A percentile compares a stretch with the other conserved stretches of the same genome.
Conservation (phyloP, 129 eudicot genomes). For the Chrysanthemum lavandulifolium region DNA sequence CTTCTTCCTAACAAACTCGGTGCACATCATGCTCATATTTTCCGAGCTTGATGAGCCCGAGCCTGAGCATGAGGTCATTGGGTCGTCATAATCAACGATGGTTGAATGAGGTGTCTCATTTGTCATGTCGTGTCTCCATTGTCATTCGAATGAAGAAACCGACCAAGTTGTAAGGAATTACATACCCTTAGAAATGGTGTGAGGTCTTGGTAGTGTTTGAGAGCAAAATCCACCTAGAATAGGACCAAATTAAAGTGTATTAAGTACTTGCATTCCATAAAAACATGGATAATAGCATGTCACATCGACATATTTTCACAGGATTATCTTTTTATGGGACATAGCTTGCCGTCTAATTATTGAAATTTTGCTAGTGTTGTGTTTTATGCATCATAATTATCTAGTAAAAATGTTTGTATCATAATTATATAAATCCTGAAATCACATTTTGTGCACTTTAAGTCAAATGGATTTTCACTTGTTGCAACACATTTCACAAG, state of each 20-base stretch:
- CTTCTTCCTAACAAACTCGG: slow-evolving; percentile 74
- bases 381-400: too few species aligned
- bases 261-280: neutral
- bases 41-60: slow-evolving; percentile 80
- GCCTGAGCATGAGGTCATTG: slow-evolving; percentile 61
- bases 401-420: too few species aligned
- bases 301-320: too few species aligned
- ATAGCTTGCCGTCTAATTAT: too few species aligned
- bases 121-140: slow-evolving; percentile 61
- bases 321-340: too few species aligned
- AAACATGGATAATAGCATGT: too few species aligned
- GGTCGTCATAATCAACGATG: slow-evolving; percentile 63
- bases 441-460: too few species aligned
- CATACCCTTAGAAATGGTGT: slow-evolving; percentile 77
- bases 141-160: slow-evolving; percentile 90
- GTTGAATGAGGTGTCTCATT: slow-evolving; percentile 68
- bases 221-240: slow-evolving; percentile 78
- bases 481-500: too few species aligned
- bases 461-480: too few species aligned
- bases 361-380: too few species aligned
- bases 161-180: slow-evolving; percentile 74
- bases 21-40: slow-evolving; percentile 64
- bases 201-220: slow-evolving; percentile 70
- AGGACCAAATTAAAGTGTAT: slow-evolving; percentile 1
- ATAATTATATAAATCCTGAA: too few species aligned